A percentile compares a stretch with the other conserved stretches of the same genome.
These are phyloP conservation scores for Taphrina deformans DNA, from an alignment of 1,139 yeast genomes.

Conservation along the genomic window DNA sequence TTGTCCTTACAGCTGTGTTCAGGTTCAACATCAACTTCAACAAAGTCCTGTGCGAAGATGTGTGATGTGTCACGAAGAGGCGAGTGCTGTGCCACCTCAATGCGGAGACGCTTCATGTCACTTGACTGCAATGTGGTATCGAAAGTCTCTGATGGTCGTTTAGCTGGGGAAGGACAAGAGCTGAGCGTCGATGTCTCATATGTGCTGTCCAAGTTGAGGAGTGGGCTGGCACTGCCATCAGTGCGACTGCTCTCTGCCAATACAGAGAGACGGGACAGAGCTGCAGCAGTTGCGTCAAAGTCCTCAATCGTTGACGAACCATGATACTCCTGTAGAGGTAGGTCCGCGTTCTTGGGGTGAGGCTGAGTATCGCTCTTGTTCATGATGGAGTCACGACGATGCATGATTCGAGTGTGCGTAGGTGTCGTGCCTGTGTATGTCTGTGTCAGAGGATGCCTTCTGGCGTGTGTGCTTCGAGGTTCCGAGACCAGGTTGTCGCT, in stretches of 20 bases:
- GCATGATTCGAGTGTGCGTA: too few relatives aligned
- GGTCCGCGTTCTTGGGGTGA: background rate
- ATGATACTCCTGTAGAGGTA: background rate
- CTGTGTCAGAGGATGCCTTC: too few relatives aligned
- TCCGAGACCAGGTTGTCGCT: background rate
- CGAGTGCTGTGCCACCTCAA: background rate
- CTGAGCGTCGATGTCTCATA: slow-evolving; percentile 18
- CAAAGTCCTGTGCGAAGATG: background rate
- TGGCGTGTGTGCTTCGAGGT: too few relatives aligned
- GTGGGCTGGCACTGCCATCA: slow-evolving; percentile 15
- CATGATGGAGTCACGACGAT: slow-evolving; percentile 12
- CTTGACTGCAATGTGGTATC: background rate
- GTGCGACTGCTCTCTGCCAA: slow-evolving; percentile 3
- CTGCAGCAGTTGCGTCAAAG: slow-evolving; percentile 27
- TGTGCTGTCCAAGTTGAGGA: slow-evolving; percentile 6
- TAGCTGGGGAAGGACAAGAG: slow-evolving; percentile 27
- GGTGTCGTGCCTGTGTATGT: too few relatives aligned
- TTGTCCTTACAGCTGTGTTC: background rate
- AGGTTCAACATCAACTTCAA: background rate
- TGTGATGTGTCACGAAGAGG: background rate
- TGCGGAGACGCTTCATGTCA: slow-evolving; percentile 19
- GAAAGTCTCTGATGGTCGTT: slow-evolving; percentile 23
- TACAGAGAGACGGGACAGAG: slow-evolving; percentile 29
- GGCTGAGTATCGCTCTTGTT: slow-evolving; percentile 4
- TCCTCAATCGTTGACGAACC: slow-evolving; percentile 1